Conservation (phyloP, 164 flowering plant genomes). For the Cinnamomum micranthum region DNA sequence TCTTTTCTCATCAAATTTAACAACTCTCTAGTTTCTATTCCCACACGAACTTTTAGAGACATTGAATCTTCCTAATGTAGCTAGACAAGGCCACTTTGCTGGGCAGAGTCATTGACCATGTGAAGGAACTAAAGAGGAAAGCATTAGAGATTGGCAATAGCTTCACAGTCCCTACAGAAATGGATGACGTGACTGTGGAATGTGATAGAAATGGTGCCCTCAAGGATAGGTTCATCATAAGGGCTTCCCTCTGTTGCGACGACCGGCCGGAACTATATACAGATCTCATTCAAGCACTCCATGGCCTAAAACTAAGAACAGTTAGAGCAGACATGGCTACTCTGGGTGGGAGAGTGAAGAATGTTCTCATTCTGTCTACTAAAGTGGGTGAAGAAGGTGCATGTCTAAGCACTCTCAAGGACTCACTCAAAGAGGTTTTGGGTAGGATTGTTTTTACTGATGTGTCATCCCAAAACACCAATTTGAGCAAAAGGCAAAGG, state of each 20-base stretch:
- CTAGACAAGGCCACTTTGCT: constrained; percentile 90
- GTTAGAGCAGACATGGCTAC: constrained; percentile 58
- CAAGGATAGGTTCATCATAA: constrained; percentile 31
- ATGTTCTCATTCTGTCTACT: constrained; percentile 37
- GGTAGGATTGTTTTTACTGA: constrained; percentile 34
- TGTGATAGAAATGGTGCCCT: background rate
- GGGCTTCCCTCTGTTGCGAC: constrained; percentile 71
- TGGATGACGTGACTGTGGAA: constrained; percentile 47
- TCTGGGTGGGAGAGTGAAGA: constrained; percentile 55
- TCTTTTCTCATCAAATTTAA: background rate
- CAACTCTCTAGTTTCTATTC: background rate
- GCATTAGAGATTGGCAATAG: constrained; percentile 43
- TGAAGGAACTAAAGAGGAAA: constrained; percentile 61
- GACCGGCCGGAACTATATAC: constrained; percentile 62
- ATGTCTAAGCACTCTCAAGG: constrained; percentile 27
- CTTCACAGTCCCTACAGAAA: constrained; percentile 50
- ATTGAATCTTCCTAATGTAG: constrained; percentile 30
- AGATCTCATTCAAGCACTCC: constrained; percentile 52
- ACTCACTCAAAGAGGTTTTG: constrained; percentile 35
- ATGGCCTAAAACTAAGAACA: constrained; percentile 42
- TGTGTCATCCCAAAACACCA: background rate
- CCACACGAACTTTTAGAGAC: background rate
- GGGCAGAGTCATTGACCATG: constrained; percentile 61
- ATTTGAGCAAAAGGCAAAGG: constrained; percentile 1
- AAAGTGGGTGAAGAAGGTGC: constrained; percentile 13